Conservation (phyloP, 768 basidiomycete species). For the Rhodosporidiobolus sp. region DNA sequence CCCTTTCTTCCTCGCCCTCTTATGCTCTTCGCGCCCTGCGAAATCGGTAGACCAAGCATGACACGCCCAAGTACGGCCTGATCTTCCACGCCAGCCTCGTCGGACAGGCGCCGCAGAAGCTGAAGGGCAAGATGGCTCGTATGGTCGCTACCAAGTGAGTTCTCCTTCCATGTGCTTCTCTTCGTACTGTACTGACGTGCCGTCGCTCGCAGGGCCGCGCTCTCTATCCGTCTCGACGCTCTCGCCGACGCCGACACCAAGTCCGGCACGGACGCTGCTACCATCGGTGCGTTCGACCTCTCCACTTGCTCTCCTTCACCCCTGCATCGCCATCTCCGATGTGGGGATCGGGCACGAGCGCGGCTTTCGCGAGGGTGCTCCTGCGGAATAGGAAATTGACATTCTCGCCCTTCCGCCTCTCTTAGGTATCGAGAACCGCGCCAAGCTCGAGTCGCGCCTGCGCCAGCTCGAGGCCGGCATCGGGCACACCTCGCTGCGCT, state of each 20-base stretch:
- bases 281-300: slow-evolving; percentile 59
- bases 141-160: slow-evolving; percentile 89
- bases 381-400: too few relatives aligned
- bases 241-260: slow-evolving; percentile 89
- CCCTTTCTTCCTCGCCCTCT: background rate
- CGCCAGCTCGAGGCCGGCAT: slow-evolving; percentile 78
- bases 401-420: too few relatives aligned
- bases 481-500: slow-evolving; percentile 59
- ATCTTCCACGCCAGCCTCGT: slow-evolving; percentile 76
- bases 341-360: too few relatives aligned
- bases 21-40: background rate
- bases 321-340: too few relatives aligned
- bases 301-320: too few relatives aligned
- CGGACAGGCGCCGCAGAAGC: slow-evolving; percentile 73
- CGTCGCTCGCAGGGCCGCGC: slow-evolving; percentile 58
- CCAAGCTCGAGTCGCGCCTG: slow-evolving; percentile 90
- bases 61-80: slow-evolving; percentile 82
- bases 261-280: slow-evolving; percentile 66
- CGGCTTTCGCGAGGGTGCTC: too few relatives aligned
- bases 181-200: too few relatives aligned
- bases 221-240: slow-evolving; percentile 96
- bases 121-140: slow-evolving; percentile 99
- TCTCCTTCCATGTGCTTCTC: too few relatives aligned
- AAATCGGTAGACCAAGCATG: slow-evolving; percentile 52
- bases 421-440: slow-evolving; percentile 69